Conservation (phyloP, 177 flowering plant genomes). For the Vitis hybrid region DNA sequence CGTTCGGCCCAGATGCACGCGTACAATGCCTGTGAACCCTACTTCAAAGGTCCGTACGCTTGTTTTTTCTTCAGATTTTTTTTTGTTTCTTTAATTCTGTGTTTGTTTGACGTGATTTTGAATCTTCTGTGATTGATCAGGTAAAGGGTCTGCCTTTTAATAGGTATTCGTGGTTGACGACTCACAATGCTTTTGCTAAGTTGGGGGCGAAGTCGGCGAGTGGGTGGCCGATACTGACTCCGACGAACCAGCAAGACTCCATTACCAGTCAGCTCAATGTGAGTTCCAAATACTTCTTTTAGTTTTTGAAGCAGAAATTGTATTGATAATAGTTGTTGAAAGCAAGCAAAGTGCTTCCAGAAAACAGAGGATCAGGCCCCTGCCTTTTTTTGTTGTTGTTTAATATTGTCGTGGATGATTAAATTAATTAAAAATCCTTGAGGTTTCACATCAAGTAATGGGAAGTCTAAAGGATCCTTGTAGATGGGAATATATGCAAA, state of each 20-base stretch:
- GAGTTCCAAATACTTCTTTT: conserved; percentile 8
- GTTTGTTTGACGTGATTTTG: conserved; percentile 3
- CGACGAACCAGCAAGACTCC: conserved; percentile 80
- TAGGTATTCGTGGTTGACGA: conserved; percentile 90
- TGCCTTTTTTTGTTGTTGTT: neutral
- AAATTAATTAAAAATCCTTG: no score
- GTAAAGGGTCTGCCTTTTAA: conserved; percentile 75
- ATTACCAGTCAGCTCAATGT: conserved; percentile 80
- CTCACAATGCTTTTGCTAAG: conserved; percentile 85
- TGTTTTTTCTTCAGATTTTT: neutral
- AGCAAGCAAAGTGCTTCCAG: no score
- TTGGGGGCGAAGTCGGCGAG: conserved; percentile 54
- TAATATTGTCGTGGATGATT: neutral
- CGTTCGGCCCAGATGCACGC: conserved; percentile 68
- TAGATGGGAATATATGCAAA: no score
- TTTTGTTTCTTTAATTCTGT: neutral
- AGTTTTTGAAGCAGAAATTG: neutral
- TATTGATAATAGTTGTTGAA: no score
- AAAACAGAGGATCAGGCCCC: no score
- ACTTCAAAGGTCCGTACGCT: conserved; percentile 46
- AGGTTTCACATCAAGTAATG: no score
- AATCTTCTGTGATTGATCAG: conserved; percentile 24
- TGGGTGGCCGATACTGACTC: conserved; percentile 58
- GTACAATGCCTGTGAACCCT: conserved; percentile 63
- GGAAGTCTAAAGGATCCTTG: no score